Base-by-base conservation (phyloP, 441 rosid species). In the Isatis lusitanica region DNA sequence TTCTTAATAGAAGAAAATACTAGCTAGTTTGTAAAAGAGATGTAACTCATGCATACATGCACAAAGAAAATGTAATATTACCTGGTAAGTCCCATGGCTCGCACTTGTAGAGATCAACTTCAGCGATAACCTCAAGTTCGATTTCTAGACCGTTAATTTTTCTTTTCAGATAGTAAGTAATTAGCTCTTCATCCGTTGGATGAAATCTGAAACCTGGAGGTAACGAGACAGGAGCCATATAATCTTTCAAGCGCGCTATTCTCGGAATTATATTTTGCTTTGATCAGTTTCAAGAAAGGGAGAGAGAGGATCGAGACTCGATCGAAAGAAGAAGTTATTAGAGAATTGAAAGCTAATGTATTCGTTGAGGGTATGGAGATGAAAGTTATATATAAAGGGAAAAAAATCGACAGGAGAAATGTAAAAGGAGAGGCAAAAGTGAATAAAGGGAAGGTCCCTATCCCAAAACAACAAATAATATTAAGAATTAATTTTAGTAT, bases 81-180 rank as follows among this genome's bases (percentile, higher is more conserved):
- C 98, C 98, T 56, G 98, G 98, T 62, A 94, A 90, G 68, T 94
- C 98, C 98, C 98, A 89, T 3, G 98, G 98, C 79, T 94, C 98
- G 79, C 98, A 89, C 85, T 94, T 94, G 84, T 94, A 94, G 65
- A 94, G 97, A 84, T 94, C 98, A 57, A 94, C 96, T 88, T 94
- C 98, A 31, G 95, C 95, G 65, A 94, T 92, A 77, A 94, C 80
- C 80, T 94, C 97, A 55, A 94, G 75, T 67, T 94, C 97, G 53
- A 94, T 92, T 82, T 83, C 86, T 26, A 83, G 88, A 33, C 92
- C 89, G 17, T 94, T 94, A 75, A 94, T 94, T 82, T 94, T 94
- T 57, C 92, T 79, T 68, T 84, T 92, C 0, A 94, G 89, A 77
- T 94, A 94, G 83, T 94, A 94, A 61, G 89, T 87, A 11, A 94